Conservation (phyloP, 1,284 basidiomycete genomes). For the Trichosporon asahii region DNA sequence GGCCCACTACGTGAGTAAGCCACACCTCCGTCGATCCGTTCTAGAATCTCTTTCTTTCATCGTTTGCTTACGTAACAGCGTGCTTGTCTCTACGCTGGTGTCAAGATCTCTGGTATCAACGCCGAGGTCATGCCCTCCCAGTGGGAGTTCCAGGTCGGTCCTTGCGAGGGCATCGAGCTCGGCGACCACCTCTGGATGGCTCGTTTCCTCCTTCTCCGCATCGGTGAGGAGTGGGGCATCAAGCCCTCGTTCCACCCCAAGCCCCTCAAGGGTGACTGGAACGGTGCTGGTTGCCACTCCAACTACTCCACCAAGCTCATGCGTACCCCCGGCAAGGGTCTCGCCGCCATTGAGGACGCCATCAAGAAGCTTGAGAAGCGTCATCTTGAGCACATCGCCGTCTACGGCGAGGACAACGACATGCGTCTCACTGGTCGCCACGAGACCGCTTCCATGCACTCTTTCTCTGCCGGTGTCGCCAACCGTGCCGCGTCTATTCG, state of each 20-base stretch:
- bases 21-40: not conserved
- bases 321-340: constrained; percentile 83
- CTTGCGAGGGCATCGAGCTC: constrained; percentile 96
- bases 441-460: constrained; percentile 93
- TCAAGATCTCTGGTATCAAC: constrained; percentile 99
- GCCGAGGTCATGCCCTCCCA: constrained; percentile 99
- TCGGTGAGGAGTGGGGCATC: constrained; percentile 97
- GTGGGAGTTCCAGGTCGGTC: constrained; percentile 99
- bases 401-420: constrained; percentile 96
- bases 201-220: constrained; percentile 84
- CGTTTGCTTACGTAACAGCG: constrained; percentile 32
- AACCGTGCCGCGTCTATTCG: constrained; percentile 87
- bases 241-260: constrained; percentile 97
- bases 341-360: constrained; percentile 88
- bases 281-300: constrained; percentile 95
- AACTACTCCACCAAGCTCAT: constrained; percentile 91
- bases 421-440: constrained; percentile 83
- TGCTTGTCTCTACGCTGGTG: constrained; percentile 87
- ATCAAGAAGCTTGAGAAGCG: constrained; percentile 80
- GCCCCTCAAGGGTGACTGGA: constrained; percentile 96
- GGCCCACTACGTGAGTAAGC: constrained; percentile 73
- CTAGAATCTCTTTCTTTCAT: not conserved
- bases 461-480: constrained; percentile 92
- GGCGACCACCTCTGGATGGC: constrained; percentile 98
- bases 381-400: constrained; percentile 88